phyloP scores from a whole-genome alignment of 2,329 filamentous ascomycete genomes.

The Cucurbitaria berberidis region DNA sequence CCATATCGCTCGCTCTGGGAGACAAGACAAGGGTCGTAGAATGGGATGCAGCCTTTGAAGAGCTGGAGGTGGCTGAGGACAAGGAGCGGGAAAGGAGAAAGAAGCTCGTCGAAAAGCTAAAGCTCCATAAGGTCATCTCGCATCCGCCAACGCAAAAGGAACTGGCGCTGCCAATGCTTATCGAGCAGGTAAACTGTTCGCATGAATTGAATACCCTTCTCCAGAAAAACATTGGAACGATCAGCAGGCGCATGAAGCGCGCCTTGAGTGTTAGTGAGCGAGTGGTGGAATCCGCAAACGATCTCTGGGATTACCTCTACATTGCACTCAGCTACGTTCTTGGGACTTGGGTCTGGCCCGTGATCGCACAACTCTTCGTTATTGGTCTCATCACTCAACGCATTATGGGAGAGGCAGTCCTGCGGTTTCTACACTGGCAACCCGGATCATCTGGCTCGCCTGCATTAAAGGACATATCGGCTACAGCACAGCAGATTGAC shows the following conservation, averaged over 20 bases:
- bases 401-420: conserved; percentile 76
- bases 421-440: conserved; percentile 84
- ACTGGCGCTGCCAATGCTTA: conserved; percentile 76
- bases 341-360: conserved; percentile 77
- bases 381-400: conserved; percentile 79
- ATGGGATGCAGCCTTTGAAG: conserved; percentile 52
- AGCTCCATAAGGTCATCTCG: conserved; percentile 82
- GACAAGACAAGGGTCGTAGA: conserved; percentile 59
- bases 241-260: conserved; percentile 81
- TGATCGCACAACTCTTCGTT: conserved; percentile 75
- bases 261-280: conserved; percentile 91
- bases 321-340: conserved; percentile 73
- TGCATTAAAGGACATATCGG: conserved; percentile 92
- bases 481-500: conserved; percentile 95
- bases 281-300: conserved; percentile 90
- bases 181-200: conserved; percentile 95
- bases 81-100: conserved; percentile 66
- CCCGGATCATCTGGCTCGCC: conserved; percentile 72
- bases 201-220: conserved; percentile 85
- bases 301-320: conserved; percentile 77
- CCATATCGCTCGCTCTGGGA: conserved; percentile 84
- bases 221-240: conserved; percentile 86
- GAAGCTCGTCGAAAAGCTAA: conserved; percentile 82
- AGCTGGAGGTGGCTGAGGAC: conserved; percentile 74
- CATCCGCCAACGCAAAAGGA: conserved; percentile 83